Evolutionary conservation across 306 rosid species (phyloP).

Genomic region (Macrotyloma uniflorum): DNA sequence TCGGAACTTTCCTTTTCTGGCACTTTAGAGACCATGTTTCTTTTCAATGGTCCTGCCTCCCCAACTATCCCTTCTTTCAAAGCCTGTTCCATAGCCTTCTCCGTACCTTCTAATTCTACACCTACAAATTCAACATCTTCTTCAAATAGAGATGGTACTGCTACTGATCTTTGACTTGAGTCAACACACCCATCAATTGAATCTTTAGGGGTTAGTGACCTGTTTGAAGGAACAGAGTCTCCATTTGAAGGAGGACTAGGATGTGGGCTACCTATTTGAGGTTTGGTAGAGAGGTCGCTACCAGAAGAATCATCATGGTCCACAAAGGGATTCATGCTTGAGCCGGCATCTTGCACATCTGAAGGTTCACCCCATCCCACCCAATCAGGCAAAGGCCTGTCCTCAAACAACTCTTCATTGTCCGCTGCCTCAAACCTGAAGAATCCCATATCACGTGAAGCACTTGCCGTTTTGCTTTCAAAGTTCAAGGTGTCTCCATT

Average conservation of each 20-base stretch:
- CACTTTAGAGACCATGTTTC: constrained; percentile 58
- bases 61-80: constrained; percentile 98
- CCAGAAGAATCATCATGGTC: constrained; percentile 60
- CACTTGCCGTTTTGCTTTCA: constrained; percentile 53
- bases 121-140: constrained; percentile 98
- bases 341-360: constrained; percentile 67
- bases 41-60: constrained; percentile 98
- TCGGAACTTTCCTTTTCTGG: constrained; percentile 74
- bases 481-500: constrained; percentile 54
- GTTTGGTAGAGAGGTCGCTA: constrained; percentile 41
- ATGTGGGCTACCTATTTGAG: constrained; percentile 53
- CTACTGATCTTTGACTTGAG: constrained; percentile 53
- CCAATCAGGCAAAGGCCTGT: constrained; percentile 92
- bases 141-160: constrained; percentile 85
- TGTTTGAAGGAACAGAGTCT: constrained; percentile 64
- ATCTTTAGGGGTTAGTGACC: constrained; percentile 54
- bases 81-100: constrained; percentile 98
- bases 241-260: constrained; percentile 49
- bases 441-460: constrained; percentile 72
- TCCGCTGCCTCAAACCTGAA: constrained; percentile 81
- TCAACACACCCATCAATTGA: constrained; percentile 57
- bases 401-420: constrained; percentile 66
- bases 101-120: constrained; percentile 90
- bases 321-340: constrained; percentile 80
- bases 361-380: constrained; percentile 86